phyloP scores from a whole-genome alignment of 2,329 filamentous ascomycete genomes.

The Clonostachys rhizophaga region DNA sequence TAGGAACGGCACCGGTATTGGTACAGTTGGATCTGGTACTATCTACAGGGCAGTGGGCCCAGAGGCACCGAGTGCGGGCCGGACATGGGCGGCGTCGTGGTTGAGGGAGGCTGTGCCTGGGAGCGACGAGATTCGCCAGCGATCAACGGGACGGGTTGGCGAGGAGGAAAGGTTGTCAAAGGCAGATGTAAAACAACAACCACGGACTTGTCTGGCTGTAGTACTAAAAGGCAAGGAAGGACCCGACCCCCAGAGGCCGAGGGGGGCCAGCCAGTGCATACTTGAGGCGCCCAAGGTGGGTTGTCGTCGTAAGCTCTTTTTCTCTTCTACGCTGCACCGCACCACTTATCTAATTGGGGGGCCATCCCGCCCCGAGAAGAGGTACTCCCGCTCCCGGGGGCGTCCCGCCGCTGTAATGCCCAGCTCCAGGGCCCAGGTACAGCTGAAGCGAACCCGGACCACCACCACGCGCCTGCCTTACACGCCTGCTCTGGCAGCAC shows the following conservation, averaged over 20 bases:
- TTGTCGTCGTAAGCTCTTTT: conserved; percentile 6
- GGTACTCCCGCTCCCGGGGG: too few relatives aligned
- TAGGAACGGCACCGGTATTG: background rate
- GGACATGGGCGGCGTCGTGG: conserved; percentile 3
- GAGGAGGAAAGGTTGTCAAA: background rate
- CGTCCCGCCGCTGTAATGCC: too few relatives aligned
- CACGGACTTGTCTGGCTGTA: background rate
- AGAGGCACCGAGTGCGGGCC: conserved; percentile 2
- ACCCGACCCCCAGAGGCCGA: background rate
- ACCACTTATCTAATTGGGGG: too few relatives aligned
- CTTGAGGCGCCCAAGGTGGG: conserved; percentile 2
- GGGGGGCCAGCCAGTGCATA: conserved; percentile 1
- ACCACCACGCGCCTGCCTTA: background rate
- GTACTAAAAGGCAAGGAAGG: conserved; percentile 1
- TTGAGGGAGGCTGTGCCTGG: background rate
- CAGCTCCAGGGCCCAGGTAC: too few relatives aligned
- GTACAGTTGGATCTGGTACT: background rate
- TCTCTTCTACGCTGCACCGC: background rate
- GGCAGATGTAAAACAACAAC: background rate
- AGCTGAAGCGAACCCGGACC: too few relatives aligned
- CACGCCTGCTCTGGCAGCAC: background rate
- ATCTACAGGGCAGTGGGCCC: conserved; percentile 2
- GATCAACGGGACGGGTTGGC: background rate
- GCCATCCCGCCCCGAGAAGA: too few relatives aligned
- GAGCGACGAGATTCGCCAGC: background rate